Evolutionary conservation across 2,329 filamentous ascomycete genomes (phyloP), one percentile per base, ranked within the genome.

Genomic region (Aspergillus unguis): DNA sequence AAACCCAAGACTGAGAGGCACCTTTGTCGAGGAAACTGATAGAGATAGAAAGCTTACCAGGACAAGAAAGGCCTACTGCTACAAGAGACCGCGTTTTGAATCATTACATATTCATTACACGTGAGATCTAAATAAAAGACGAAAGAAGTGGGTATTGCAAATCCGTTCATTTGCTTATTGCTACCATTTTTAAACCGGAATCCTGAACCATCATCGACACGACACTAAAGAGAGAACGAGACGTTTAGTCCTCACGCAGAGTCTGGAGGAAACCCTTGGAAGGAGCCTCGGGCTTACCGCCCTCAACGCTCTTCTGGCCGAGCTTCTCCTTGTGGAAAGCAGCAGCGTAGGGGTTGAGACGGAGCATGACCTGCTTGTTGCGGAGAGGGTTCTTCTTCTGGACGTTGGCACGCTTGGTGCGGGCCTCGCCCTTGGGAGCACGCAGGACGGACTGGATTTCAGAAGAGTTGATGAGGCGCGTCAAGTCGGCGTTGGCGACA

Each of bases 361-460:
- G 88, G 74, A 99, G 88, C 79, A 96, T 85, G 65, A 99, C 88
- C 85, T 97, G 94, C 86, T 91, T 95, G 88, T 99, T 99, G 80
- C 83, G 84, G 67, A 99, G 91, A 71, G 94, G 94, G 85, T 99
- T 99, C 92, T 97, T 97, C 91, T 99, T 99, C 85, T 96, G 92
- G 65, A 96, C 90, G 71, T 83, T 80, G 65, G 82, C 80, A 73
- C 94, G 90, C 86, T 96, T 96, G 78, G 91, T 95, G 73, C 85
- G 79, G 72, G 90, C 85, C 67, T 87, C 85, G 68, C 94, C 94
- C 84, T 92, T 94, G 77, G 92, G 90, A 58, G 87, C 90, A 69
- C 88, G 86, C 71, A 99, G 85, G 55, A 96, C 92, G 77, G 87
- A 89, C 87, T 99, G 94, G 77, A 97, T 88, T 82, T 99, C 94